Evolutionary conservation across 2,329 filamentous ascomycete species (phyloP).

Genomic region (Hypoxylon sp.): DNA sequence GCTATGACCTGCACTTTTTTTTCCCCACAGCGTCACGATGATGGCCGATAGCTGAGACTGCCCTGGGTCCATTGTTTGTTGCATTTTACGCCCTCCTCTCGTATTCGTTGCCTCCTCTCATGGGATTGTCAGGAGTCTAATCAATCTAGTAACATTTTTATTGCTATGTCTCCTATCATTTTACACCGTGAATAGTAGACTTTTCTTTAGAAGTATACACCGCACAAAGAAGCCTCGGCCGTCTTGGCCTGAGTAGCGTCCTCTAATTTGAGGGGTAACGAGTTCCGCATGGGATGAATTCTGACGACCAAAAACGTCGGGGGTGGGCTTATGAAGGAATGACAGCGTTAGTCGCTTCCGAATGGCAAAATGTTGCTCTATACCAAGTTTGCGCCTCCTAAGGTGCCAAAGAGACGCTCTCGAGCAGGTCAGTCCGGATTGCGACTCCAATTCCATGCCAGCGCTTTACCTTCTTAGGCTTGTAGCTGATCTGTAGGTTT

Average conservation of each 20-base stretch:
- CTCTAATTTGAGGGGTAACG: constrained; percentile 34
- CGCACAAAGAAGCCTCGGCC: constrained; percentile 15
- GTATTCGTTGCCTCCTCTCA: constrained; percentile 10
- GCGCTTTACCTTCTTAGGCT: constrained; percentile 13
- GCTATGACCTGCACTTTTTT: constrained; percentile 36
- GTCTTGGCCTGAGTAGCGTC: constrained; percentile 18
- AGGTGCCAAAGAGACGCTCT: constrained; percentile 72
- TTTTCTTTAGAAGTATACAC: constrained; percentile 15
- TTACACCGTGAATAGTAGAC: not conserved
- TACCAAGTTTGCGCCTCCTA: constrained; percentile 70
- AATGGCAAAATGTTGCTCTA: constrained; percentile 68
- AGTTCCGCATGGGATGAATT: constrained; percentile 15
- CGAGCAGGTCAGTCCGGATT: constrained; percentile 66
- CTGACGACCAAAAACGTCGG: constrained; percentile 9
- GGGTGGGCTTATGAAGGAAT: constrained; percentile 39
- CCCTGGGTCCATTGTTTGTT: constrained; percentile 23
- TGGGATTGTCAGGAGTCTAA: constrained; percentile 24
- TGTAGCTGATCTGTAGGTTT: constrained; percentile 48
- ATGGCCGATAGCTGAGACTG: constrained; percentile 31
- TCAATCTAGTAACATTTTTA: constrained; percentile 2
- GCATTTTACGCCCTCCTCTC: constrained; percentile 24
- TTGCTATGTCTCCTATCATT: constrained; percentile 4
- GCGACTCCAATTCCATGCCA: constrained; percentile 1
- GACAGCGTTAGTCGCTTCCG: constrained; percentile 33
- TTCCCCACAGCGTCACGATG: constrained; percentile 45